phyloP scores from a whole-genome alignment of 306 rosid genomes.

The Fragaria ananassa region DNA sequence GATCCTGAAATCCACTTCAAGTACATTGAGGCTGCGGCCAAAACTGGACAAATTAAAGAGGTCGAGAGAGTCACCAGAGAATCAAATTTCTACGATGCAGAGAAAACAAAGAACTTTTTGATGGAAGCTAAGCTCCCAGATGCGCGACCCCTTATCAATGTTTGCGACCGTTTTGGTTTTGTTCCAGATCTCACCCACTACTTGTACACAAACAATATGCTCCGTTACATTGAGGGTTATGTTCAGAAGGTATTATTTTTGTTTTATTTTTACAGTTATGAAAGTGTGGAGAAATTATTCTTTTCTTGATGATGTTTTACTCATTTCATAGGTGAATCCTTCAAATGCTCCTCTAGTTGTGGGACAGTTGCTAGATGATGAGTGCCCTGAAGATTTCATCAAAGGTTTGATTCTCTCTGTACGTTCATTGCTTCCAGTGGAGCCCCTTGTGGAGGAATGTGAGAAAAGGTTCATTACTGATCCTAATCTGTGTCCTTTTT shows the following conservation, averaged over 20 bases:
- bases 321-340: conserved; percentile 76
- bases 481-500: not conserved
- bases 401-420: conserved; percentile 97
- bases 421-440: conserved; percentile 98
- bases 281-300: not conserved
- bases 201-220: conserved; percentile 95
- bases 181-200: conserved; percentile 98
- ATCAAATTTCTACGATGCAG: conserved; percentile 92
- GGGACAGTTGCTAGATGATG: conserved; percentile 96
- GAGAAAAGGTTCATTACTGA: conserved; percentile 75
- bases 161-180: conserved; percentile 97
- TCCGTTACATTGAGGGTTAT: conserved; percentile 97
- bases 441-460: conserved; percentile 96
- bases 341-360: conserved; percentile 98
- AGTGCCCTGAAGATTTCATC: conserved; percentile 98
- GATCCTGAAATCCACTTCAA: conserved; percentile 99
- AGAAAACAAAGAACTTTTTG: conserved; percentile 91
- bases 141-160: conserved; percentile 96
- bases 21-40: conserved; percentile 98
- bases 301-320: not conserved
- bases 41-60: conserved; percentile 98
- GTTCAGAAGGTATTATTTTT: conserved; percentile 81
- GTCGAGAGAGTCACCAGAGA: conserved; percentile 99
- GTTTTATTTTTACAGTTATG: not conserved
- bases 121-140: conserved; percentile 99